Conservation (phyloP, 2,329 filamentous ascomycete genomes). For the Pseudogymnoascus sp. region DNA sequence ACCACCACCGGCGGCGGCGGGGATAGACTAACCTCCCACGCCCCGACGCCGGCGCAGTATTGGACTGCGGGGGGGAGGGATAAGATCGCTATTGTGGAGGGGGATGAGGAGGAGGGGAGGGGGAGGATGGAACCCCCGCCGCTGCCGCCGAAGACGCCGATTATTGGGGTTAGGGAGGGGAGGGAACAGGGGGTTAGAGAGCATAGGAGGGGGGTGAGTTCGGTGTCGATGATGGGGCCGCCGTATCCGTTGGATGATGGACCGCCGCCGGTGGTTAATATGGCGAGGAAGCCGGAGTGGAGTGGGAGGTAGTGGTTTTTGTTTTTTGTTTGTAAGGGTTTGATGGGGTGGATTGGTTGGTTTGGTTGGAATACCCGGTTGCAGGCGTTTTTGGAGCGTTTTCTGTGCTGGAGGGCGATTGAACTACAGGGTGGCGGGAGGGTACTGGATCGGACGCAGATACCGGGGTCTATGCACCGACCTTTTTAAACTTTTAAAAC, state of each 20-base stretch:
- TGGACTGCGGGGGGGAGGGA: slow-evolving; percentile 51
- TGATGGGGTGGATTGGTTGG: background rate
- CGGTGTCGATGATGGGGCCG: slow-evolving; percentile 31
- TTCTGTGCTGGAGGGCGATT: background rate
- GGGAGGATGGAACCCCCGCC: slow-evolving; percentile 43
- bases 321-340: too few relatives aligned
- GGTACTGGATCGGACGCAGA: background rate
- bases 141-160: slow-evolving; percentile 67
- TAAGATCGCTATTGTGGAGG: slow-evolving; percentile 55
- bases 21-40: slow-evolving; percentile 45
- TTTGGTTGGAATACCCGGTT: background rate
- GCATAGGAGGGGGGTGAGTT: background rate
- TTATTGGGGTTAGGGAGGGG: slow-evolving; percentile 29
- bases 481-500: background rate
- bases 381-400: background rate
- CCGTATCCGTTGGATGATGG: slow-evolving; percentile 78
- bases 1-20: too few relatives aligned
- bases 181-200: too few relatives aligned
- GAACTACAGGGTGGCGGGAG: background rate
- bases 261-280: slow-evolving; percentile 75
- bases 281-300: slow-evolving; percentile 64
- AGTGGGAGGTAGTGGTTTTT: background rate
- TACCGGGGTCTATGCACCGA: background rate
- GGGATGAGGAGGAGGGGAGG: slow-evolving; percentile 38
- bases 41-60: slow-evolving; percentile 52